Evolutionary conservation across 257 asterid species (phyloP).

Genomic region (Datura wrightii): DNA sequence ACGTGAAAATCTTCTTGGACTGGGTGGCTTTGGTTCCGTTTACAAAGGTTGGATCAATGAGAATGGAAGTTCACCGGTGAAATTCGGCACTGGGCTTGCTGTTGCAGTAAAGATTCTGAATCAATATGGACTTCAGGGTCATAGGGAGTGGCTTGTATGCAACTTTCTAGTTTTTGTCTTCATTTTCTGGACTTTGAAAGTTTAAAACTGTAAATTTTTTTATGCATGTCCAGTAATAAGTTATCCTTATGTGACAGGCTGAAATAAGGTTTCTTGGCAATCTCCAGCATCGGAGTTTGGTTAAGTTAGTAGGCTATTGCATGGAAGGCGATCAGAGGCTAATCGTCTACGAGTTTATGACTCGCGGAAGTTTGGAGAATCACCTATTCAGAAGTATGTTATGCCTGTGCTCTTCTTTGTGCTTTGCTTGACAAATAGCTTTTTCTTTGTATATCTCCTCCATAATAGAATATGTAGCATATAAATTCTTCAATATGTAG

Average conservation of each 20-base stretch:
- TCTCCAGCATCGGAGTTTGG: slow-evolving; percentile 78
- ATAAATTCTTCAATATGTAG: not conserved
- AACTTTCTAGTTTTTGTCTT: not conserved
- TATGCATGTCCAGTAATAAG: slow-evolving; percentile 17
- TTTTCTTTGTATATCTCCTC: not conserved
- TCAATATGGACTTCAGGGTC: slow-evolving; percentile 91
- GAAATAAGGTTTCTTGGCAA: slow-evolving; percentile 83
- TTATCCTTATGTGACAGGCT: slow-evolving; percentile 58
- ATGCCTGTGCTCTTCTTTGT: not conserved
- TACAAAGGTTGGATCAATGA: slow-evolving; percentile 90
- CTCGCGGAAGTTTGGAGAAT: slow-evolving; percentile 94
- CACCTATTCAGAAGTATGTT: slow-evolving; percentile 86
- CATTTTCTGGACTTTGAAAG: not conserved
- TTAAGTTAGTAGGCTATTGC: slow-evolving; percentile 82
- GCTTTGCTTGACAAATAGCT: not conserved
- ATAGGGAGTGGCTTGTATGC: slow-evolving; percentile 87
- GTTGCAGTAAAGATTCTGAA: slow-evolving; percentile 91
- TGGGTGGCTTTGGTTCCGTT: slow-evolving; percentile 94
- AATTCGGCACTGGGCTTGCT: slow-evolving; percentile 76
- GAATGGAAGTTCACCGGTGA: slow-evolving; percentile 63
- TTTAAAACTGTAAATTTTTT: slow-evolving; percentile 10
- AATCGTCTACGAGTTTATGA: slow-evolving; percentile 88
- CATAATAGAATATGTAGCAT: not conserved
- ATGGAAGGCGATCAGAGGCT: slow-evolving; percentile 83
- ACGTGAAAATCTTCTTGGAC: slow-evolving; percentile 79